Base-by-base conservation (phyloP, 2,329 filamentous ascomycete genomes). In the Apiospora pterosperma region DNA sequence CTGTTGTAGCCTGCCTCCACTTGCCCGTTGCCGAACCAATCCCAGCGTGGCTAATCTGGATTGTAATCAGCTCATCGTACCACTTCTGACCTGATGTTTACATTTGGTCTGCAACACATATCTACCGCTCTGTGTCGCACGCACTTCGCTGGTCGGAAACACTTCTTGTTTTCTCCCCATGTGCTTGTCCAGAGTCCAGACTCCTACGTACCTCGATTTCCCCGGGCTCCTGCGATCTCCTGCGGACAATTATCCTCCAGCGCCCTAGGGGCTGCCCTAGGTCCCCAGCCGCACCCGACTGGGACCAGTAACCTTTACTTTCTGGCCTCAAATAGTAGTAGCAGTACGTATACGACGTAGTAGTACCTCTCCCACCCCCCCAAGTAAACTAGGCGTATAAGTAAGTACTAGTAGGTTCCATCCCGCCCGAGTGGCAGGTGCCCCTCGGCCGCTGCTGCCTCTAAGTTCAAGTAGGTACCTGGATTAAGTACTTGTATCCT, bases 81-180 rank as follows among this genome's bases (percentile, higher is more conserved):
- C 60, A 62, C 60, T 62, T 62, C 60, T 62, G 38, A 44, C 38
- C 60, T 62, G 60, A 62, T 62, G 38, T 44, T 62, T 62, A 62
- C 60, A 62, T 62, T 62, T 55, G 48, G 28, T 55, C 48, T 55
- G 48, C 48, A 34, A 55, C 48, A 55, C 48, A 55, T 55, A 55
- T 55, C 48, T 55, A 55, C 48, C 48, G 48, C 48, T 55, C 34
- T 28, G 48, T 55, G 48, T 55, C 48, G 48, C 48, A 55, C 48
- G 25, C 48, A 55, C 34, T 55, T 55, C 16, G 48, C 48, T 34
- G 48, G 48, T 55, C 48, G 48, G 48, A 55, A 55, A 55, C 48
- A 55, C 48, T 55, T 55, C 48, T 55, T 31, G 48, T 55, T 55
- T 55, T 55, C 48, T 55, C 48, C 48, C 48, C 48, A 55, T 55